These are phyloP conservation scores for Orychophragmus violaceus DNA, from an alignment of 345 rosid species.

Conservation along the genomic window DNA sequence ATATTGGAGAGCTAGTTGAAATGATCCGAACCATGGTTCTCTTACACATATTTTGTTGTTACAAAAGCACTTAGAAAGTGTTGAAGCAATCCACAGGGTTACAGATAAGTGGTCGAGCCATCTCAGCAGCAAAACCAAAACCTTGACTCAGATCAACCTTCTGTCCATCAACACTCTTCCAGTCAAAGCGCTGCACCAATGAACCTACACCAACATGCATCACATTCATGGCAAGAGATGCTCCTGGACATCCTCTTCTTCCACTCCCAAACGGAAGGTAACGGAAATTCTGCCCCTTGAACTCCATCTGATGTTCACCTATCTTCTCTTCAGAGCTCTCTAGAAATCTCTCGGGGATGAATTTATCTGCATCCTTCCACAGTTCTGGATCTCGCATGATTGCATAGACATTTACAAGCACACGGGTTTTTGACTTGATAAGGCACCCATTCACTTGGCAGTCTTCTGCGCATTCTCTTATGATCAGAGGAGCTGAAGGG, in stretches of 20 bases:
- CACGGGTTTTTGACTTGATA: conserved; percentile 38
- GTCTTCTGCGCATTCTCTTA: conserved; percentile 30
- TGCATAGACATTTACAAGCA: conserved; percentile 51
- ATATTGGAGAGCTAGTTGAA: neutral
- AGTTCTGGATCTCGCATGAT: conserved; percentile 45
- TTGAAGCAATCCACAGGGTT: conserved; percentile 32
- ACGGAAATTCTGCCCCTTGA: conserved; percentile 42
- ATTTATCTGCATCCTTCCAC: conserved; percentile 44
- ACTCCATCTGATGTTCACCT: conserved; percentile 37
- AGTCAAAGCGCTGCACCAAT: conserved; percentile 43
- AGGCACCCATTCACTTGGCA: conserved; percentile 38
- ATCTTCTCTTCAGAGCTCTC: conserved; percentile 31
- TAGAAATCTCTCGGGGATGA: conserved; percentile 54
- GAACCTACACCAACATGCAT: conserved; percentile 37
- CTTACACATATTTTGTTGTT: neutral
- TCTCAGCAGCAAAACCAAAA: conserved; percentile 36
- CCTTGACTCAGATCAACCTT: conserved; percentile 39
- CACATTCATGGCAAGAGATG: conserved; percentile 38
- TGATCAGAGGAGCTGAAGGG: conserved; percentile 31
- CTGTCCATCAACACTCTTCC: conserved; percentile 30
- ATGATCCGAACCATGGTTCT: neutral
- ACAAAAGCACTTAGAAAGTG: conserved; percentile 8
- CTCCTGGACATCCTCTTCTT: conserved; percentile 48
- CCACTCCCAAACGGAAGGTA: conserved; percentile 47
- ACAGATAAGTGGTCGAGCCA: conserved; percentile 48